These are phyloP conservation scores for Fonsecaea pedrosoi DNA, from an alignment of 2,329 filamentous ascomycete species.

Conservation along the genomic window DNA sequence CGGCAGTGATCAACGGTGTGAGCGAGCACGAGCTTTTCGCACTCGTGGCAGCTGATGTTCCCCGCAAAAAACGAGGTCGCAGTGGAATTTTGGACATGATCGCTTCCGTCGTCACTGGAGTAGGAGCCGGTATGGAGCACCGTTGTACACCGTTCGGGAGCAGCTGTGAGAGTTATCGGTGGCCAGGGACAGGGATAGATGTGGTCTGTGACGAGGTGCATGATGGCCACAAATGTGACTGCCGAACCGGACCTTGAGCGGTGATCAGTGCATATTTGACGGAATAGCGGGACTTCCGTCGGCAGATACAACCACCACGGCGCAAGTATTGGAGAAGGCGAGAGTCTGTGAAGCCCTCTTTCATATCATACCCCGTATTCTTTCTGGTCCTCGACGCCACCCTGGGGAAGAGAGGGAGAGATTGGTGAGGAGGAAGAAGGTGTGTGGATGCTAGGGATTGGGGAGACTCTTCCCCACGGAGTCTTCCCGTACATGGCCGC, in stretches of 20 bases:
- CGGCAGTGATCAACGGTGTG: constrained; percentile 2
- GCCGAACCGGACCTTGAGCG: constrained; percentile 21
- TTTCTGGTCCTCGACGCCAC: background rate
- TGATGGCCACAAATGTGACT: constrained; percentile 10
- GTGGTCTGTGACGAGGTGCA: background rate
- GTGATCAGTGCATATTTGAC: constrained; percentile 16
- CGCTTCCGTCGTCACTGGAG: background rate
- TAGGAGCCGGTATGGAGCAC: background rate
- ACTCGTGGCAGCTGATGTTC: background rate
- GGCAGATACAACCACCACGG: background rate
- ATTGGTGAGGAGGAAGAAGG: background rate
- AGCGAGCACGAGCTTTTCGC: background rate
- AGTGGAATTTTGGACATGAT: background rate
- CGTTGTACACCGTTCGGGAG: constrained; percentile 4
- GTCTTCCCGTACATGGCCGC: constrained; percentile 4
- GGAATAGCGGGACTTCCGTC: constrained; percentile 6
- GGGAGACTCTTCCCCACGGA: constrained; percentile 17
- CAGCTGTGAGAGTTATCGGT: background rate
- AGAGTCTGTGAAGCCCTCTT: background rate
- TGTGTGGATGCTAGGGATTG: background rate
- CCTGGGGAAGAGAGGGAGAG: background rate
- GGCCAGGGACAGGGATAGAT: constrained; percentile 3
- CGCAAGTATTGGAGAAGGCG: background rate
- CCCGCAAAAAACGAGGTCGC: constrained; percentile 1
- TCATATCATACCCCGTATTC: constrained; percentile 21